Evolutionary conservation across 139 green algal genomes (phyloP), one percentile per base, ranked within the genome.

Genomic region (Chlamydomonas asymmetrica): DNA sequence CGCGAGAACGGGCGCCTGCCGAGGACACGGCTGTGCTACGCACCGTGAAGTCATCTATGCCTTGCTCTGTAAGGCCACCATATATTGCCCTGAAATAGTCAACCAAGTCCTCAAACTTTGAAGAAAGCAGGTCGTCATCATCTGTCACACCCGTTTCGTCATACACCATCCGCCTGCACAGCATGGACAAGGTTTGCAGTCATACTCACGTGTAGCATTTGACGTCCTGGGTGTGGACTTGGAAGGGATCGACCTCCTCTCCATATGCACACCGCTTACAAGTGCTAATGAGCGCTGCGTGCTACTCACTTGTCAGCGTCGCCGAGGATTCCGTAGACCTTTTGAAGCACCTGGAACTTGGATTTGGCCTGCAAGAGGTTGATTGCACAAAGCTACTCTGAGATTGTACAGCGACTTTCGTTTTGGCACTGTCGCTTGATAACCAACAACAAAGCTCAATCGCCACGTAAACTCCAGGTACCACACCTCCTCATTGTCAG

Each of bases 271-370:
- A 52, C 10, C 45, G 45, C 45, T 52, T 52, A 16, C 10, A 10
- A 52, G 10, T 10, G 10, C 45, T 16, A n/a, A n/a, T n/a, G n/a
- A 10, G 45, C 10, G 45, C 10, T 52, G 45, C 45, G 45, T 52
- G 45, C 45, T 52, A 16, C 85, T 84, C 56, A 94, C 92, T 91
- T 97, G 31, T 97, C 88, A 22, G 87, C 66, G 73, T 98, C 89
- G 27, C 88, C 83, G 9, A 98, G 77, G 6, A 98, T 85, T 2
- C 70, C 80, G 73, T 97, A 98, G 37, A 98, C 81, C 20, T 88
- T 85, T 66, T 98, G 94, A 76, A 98, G 80, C 0, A 84, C 86
- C 76, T 98, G 95, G 74, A 98, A 98, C 39, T 91, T 93, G 0
- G 78, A 77, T 0, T 85, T 85, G 0, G 90, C 86, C 10, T 90